Evolutionary conservation across 2,329 filamentous ascomycete species (phyloP).

Genomic region (Zymoseptoria brevis): DNA sequence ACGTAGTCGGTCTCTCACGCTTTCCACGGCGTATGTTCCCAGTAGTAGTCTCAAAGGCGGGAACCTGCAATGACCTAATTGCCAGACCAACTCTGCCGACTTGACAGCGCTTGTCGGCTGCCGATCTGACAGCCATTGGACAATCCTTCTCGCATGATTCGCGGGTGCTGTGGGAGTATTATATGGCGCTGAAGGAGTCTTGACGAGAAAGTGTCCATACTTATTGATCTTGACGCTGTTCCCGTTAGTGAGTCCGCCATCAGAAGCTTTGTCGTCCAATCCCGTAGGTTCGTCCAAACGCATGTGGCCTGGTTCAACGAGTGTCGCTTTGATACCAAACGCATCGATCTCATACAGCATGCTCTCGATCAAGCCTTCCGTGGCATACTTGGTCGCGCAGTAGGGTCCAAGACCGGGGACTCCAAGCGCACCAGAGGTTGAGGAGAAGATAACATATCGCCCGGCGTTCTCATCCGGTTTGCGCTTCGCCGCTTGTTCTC

Average conservation of each 20-base stretch:
- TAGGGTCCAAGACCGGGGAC: slow-evolving; percentile 90
- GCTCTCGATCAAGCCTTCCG: slow-evolving; percentile 89
- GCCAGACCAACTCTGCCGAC: slow-evolving; percentile 86
- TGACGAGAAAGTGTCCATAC: slow-evolving; percentile 89
- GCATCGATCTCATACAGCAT: slow-evolving; percentile 92
- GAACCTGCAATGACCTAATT: slow-evolving; percentile 89
- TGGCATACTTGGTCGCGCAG: slow-evolving; percentile 94
- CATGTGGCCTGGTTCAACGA: slow-evolving; percentile 86
- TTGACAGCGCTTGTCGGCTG: slow-evolving; percentile 91
- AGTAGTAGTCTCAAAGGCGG: slow-evolving; percentile 80
- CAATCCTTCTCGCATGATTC: slow-evolving; percentile 79
- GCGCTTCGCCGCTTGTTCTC: slow-evolving; percentile 50
- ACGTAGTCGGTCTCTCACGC: slow-evolving; percentile 78
- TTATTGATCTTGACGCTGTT: slow-evolving; percentile 49
- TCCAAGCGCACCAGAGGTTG: slow-evolving; percentile 82
- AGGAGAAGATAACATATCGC: slow-evolving; percentile 90
- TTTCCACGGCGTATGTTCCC: slow-evolving; percentile 91
- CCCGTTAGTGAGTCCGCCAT: slow-evolving; percentile 5
- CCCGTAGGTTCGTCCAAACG: slow-evolving; percentile 66
- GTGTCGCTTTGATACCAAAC: slow-evolving; percentile 87
- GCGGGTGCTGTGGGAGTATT: slow-evolving; percentile 69
- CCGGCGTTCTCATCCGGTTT: slow-evolving; percentile 41
- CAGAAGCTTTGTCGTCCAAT: slow-evolving; percentile 23
- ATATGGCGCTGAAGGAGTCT: slow-evolving; percentile 76
- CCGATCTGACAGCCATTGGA: slow-evolving; percentile 88